These are phyloP conservation scores for Schizosaccharomyces pombe DNA, from an alignment of 805 yeast species.

Conservation along the genomic window DNA sequence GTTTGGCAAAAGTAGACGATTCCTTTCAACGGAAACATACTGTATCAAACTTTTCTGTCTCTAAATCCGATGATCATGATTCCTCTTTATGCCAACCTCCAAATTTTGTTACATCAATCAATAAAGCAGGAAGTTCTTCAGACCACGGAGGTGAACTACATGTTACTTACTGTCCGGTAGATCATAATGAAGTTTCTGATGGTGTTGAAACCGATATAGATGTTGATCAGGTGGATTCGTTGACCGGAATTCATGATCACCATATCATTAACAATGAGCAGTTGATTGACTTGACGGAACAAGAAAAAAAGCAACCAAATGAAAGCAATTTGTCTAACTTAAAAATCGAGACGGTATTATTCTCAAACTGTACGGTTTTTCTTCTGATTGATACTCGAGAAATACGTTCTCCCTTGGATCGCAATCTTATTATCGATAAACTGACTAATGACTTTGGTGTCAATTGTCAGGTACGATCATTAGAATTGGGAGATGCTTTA, in stretches of 20 bases:
- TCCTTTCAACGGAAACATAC: neutral
- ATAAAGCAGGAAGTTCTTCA: no score
- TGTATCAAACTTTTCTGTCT: no score
- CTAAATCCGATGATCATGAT: no score
- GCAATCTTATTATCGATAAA: slow-evolving; percentile 43
- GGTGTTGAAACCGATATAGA: slow-evolving; percentile 27
- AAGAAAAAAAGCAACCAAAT: no score
- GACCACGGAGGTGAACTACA: no score
- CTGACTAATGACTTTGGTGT: slow-evolving; percentile 26
- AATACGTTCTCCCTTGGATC: slow-evolving; percentile 38
- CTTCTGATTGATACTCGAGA: slow-evolving; percentile 66
- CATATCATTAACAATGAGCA: no score
- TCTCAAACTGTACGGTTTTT: slow-evolving; percentile 31
- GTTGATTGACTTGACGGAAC: no score
- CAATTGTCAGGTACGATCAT: slow-evolving; percentile 27
- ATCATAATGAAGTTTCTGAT: neutral
- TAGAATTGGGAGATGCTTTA: slow-evolving; percentile 65
- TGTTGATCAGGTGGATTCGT: slow-evolving; percentile 33
- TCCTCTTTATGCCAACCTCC: no score
- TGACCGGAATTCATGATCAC: slow-evolving; percentile 19
- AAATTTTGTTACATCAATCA: no score
- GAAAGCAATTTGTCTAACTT: no score
- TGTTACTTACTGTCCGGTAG: neutral
- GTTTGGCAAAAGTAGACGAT: neutral
- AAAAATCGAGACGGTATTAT: slow-evolving; percentile 10